Base-by-base conservation (phyloP, 2,329 filamentous ascomycete species). In the Elsinoe ampelina region DNA sequence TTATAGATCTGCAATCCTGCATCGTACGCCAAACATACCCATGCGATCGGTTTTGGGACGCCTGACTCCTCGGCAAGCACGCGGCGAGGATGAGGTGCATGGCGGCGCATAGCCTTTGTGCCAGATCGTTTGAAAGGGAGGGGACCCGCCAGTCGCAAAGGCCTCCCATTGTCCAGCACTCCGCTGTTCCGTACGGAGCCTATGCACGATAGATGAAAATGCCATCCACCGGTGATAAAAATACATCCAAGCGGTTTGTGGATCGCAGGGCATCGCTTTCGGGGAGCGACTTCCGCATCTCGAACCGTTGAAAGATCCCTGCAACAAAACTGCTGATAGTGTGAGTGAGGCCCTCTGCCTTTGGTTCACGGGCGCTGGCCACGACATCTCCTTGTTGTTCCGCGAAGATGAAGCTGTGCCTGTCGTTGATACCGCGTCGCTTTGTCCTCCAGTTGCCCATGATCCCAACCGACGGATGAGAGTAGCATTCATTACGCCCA, bases 241-340 rank as follows among this genome's bases (percentile, higher is more conserved):
- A 45, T 45, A 45, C 41, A 19, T 45, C 26, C 5, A 30, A 30
- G 26, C 26, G 26, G 26, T 45, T 26, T 22, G 41, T 11, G 20
- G 41, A 22, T 12, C 20, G 41, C 17, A 26, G 41, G 41, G 41
- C 19, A 45, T 45, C 41, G 20, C 19, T 3, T 26, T 26, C 48
- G 26, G 48, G 48, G 34, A 35, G 35, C 12, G 32, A 20, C 48
- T 52, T 52, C 48, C 48, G 48, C 48, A 52, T 38, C n/a, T 39
- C 48, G 48, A 35, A 34, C 48, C 32, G 36, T 52, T 12, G 15
- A 34, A 39, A 39, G 32, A 52, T 52, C 48, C 48, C 34, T 52
- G 48, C 34, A 52, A 52, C 32, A 52, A 50, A 52, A 52, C 48
- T 52, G 48, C 19, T 52, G 48, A 52, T 52, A 52, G 48, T 35